Base-by-base conservation (phyloP, 345 rosid species). In the Eucalyptus erythrocorys region DNA sequence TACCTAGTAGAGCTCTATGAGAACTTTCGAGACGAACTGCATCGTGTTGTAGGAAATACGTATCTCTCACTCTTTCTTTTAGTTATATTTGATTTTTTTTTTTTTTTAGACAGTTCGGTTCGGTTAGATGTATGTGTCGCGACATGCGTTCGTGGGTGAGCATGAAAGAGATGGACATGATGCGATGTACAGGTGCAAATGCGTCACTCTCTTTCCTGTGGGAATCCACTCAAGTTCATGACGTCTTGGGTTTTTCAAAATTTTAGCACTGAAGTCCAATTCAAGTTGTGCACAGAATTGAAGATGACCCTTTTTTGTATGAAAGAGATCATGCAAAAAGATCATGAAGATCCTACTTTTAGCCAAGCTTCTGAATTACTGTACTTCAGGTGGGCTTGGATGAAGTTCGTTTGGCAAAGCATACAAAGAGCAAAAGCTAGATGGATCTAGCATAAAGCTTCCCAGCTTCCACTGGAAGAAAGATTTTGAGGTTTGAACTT, bases 91-190 rank as follows among this genome's bases (percentile, higher is more conserved):
- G 76, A 7, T 64, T n/a, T 30, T 30, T n/a, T 64, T 15, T n/a
- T 64, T 64, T 19, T 64, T 64, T 64, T 64, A 64, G 21, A 64
- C 0, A 3, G 76, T 64, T 64, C 6, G 76, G 76, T n/a, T 64
- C 0, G 6, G 76, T 64, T 64, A 32, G 40, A 64, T n/a, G 40
- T 64, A 15, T n/a, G 37, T 17, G 40, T 64, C 2, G 11, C 6
- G 0, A 64, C 21, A n/a, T 1, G 40, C 5, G 9, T n/a, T n/a
- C 6, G 5, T 4, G 40, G 76, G 8, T 16, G 10, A 64, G 21
- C 76, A 64, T n/a, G 21, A 64, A 64, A n/a, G 4, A n/a, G 37
- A n/a, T 64, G 76, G 76, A 64, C 37, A 64, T 64, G 76, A 64
- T 64, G 76, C 76, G 1, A 64, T 64, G 37, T 64, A 64, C 21